These are phyloP conservation scores for Glebionis coronaria DNA, from an alignment of 129 eudicot species.

Conservation along the genomic window DNA sequence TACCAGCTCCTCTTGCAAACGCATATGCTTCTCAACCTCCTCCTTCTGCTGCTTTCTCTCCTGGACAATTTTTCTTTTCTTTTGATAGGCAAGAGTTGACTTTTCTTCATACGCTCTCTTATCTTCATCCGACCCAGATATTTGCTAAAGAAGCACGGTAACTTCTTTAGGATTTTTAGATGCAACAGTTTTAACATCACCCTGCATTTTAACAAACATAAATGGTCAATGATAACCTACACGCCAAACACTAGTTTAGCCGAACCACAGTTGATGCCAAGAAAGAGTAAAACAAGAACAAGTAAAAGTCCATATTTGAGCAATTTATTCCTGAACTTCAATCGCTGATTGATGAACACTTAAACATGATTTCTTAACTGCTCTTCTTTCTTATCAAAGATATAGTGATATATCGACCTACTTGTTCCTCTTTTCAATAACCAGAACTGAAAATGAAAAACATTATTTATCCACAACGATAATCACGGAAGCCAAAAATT, in stretches of 20 bases:
- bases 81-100: slow-evolving; percentile 79
- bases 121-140: slow-evolving; percentile 94
- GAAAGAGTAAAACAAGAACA: too few species aligned
- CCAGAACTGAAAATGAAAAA: slow-evolving; percentile 2
- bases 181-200: slow-evolving; percentile 97
- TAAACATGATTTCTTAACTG: too few species aligned
- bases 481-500: not conserved
- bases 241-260: too few species aligned
- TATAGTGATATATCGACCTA: too few species aligned
- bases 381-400: too few species aligned
- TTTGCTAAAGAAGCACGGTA: slow-evolving; percentile 86
- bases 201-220: slow-evolving; percentile 45
- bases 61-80: slow-evolving; percentile 68
- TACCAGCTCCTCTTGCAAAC: slow-evolving; percentile 93
- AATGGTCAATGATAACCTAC: slow-evolving; percentile 8
- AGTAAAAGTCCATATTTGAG: too few species aligned
- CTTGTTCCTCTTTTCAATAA: too few species aligned
- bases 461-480: not conserved
- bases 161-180: slow-evolving; percentile 95
- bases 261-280: too few species aligned
- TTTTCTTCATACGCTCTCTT: slow-evolving; percentile 79
- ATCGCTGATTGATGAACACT: too few species aligned
- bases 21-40: slow-evolving; percentile 94
- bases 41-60: slow-evolving; percentile 98
- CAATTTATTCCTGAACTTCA: too few species aligned